phyloP scores from a whole-genome alignment of 805 yeast species.

The Nakazawaea sp. region DNA sequence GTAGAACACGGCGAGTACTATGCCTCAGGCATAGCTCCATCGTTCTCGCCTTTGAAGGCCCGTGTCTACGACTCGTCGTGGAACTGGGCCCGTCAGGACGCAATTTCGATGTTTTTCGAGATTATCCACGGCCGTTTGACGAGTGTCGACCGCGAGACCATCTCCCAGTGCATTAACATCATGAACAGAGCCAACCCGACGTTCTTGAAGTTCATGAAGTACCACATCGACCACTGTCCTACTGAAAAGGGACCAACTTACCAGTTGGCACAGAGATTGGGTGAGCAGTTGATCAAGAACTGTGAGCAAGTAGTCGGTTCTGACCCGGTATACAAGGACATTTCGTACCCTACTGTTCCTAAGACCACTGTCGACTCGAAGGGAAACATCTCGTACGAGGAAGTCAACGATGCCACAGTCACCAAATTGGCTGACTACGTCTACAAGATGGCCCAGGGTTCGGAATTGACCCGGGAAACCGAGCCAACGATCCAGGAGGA shows the following conservation, averaged over 20 bases:
- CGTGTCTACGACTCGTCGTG: conserved; percentile 96
- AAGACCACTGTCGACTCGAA: conserved; percentile 79
- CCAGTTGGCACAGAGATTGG: conserved; percentile 80
- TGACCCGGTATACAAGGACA: conserved; percentile 94
- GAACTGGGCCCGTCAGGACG: conserved; percentile 99
- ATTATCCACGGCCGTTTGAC: conserved; percentile 90
- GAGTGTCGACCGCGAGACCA: conserved; percentile 91
- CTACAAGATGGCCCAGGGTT: conserved; percentile 93
- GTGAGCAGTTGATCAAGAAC: conserved; percentile 91
- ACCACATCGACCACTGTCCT: conserved; percentile 79
- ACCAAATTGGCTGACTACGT: conserved; percentile 95
- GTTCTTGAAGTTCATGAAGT: conserved; percentile 94
- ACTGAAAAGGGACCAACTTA: conserved; percentile 88
- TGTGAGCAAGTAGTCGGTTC: conserved; percentile 74
- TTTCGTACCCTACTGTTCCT: conserved; percentile 91
- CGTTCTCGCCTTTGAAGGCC: conserved; percentile 87
- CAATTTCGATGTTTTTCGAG: conserved; percentile 87
- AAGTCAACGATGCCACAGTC: conserved; percentile 82
- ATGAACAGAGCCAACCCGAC: conserved; percentile 97
- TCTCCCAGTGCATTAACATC: conserved; percentile 90
- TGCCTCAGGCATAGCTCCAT: conserved; percentile 85
- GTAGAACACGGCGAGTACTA: conserved; percentile 90
- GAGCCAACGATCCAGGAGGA: conserved; percentile 84
- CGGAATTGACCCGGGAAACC: conserved; percentile 61
- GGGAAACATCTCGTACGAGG: conserved; percentile 82